Conservation (phyloP, 1,284 basidiomycete genomes). For the Fistulina hepatica region DNA sequence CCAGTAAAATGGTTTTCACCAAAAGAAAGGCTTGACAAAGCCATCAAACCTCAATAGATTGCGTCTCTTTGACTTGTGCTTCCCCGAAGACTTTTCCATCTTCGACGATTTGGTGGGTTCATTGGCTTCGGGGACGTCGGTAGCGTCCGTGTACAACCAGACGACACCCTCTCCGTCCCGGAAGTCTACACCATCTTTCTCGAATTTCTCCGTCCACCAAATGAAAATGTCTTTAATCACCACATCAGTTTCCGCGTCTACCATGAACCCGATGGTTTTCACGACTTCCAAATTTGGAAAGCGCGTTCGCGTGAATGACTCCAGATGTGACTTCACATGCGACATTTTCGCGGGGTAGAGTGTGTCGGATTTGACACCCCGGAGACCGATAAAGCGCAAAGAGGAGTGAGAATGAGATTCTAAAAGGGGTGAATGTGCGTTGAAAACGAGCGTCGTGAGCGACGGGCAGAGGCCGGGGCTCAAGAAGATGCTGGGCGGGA, state of each 20-base stretch:
- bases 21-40: too few relatives aligned
- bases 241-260: conserved; percentile 33
- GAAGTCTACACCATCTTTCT: conserved; percentile 36
- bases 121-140: too few relatives aligned
- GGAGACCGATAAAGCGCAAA: conserved; percentile 36
- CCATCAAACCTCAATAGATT: too few relatives aligned
- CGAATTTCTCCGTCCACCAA: conserved; percentile 43
- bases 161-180: conserved; percentile 43
- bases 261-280: conserved; percentile 34
- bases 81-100: too few relatives aligned
- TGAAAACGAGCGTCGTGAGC: conserved; percentile 33
- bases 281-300: conserved; percentile 37
- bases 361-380: conserved; percentile 29
- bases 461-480: conserved; percentile 31
- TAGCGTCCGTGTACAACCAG: conserved; percentile 32
- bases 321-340: conserved; percentile 28
- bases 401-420: conserved; percentile 24
- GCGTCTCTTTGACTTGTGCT: too few relatives aligned
- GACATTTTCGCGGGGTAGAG: conserved; percentile 28
- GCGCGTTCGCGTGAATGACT: conserved; percentile 29
- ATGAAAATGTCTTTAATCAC: conserved; percentile 39
- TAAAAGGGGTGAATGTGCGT: conserved; percentile 22
- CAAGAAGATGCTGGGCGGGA: conserved; percentile 32
- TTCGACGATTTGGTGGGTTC: too few relatives aligned
- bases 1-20: too few relatives aligned